These are phyloP conservation scores for Gynandropsis gynandra DNA, from an alignment of 345 rosid species.

Conservation along the genomic window DNA sequence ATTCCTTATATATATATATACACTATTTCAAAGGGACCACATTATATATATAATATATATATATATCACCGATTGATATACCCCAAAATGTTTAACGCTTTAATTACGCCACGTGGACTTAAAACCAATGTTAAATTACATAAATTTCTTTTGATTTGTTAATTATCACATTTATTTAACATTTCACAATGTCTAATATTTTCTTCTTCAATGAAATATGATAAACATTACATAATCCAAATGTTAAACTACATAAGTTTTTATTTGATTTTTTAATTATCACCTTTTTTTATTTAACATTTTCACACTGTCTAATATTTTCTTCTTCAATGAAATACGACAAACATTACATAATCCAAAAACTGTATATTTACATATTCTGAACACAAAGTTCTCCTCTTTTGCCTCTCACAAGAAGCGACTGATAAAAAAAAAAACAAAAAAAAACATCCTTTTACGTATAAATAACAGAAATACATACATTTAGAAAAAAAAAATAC, in stretches of 20 bases:
- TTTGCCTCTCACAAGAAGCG: conserved; percentile 8
- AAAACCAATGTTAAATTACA: too few relatives aligned
- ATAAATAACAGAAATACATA: conserved; percentile 28
- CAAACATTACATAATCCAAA: conserved; percentile 6
- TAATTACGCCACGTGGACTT: too few relatives aligned
- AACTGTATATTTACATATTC: conserved; percentile 28
- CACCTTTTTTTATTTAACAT: background rate
- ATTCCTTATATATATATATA: background rate
- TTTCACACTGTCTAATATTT: too few relatives aligned
- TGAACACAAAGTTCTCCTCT: conserved; percentile 17
- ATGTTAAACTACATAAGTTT: too few relatives aligned
- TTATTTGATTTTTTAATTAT: too few relatives aligned
- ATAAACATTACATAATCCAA: conserved; percentile 5
- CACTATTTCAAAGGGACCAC: conserved; percentile 19
- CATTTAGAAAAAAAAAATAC: conserved; percentile 24
- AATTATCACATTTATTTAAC: background rate
- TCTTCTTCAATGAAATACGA: background rate
- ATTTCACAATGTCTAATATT: too few relatives aligned
- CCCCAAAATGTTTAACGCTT: conserved; percentile 10
- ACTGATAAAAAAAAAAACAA: conserved; percentile 6
- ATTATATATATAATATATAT: conserved; percentile 1
- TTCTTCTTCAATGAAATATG: conserved; percentile 2
- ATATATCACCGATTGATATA: background rate
- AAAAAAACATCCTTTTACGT: conserved; percentile 25
- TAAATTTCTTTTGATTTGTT: too few relatives aligned